Percentiles rank a stretch among this genome's conserved stretches.
These are phyloP conservation scores for Cicer yamashitae DNA, from an alignment of 306 rosid species.

Conservation along the genomic window DNA sequence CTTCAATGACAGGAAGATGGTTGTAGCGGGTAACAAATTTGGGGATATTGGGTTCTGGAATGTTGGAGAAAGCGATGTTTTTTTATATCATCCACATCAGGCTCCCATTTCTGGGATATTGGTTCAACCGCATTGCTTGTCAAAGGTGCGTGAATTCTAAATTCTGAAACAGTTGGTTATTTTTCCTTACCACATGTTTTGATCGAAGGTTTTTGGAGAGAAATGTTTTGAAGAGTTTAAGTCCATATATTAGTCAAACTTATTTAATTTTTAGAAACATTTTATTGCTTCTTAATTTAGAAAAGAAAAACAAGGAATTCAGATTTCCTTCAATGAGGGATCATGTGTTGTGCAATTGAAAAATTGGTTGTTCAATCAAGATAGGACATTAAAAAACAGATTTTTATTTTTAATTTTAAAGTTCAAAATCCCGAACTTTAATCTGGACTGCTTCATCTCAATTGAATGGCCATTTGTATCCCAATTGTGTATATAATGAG, in stretches of 20 bases:
- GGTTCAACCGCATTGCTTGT: conserved; percentile 61
- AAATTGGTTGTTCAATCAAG: too few relatives aligned
- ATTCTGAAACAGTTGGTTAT: neutral
- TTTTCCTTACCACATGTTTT: neutral
- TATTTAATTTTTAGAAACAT: neutral
- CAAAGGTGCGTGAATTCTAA: conserved; percentile 57
- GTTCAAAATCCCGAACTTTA: too few relatives aligned
- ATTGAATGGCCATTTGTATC: too few relatives aligned
- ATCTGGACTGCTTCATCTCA: too few relatives aligned
- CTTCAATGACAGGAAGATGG: conserved; percentile 56
- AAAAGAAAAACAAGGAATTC: neutral
- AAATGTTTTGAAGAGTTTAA: neutral
- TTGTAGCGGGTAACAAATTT: conserved; percentile 67
- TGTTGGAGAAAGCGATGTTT: conserved; percentile 53
- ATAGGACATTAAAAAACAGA: too few relatives aligned
- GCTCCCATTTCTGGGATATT: conserved; percentile 78
- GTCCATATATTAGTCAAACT: neutral
- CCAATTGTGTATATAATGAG: too few relatives aligned
- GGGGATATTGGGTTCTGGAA: conserved; percentile 89
- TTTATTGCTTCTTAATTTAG: neutral
- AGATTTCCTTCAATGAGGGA: too few relatives aligned
- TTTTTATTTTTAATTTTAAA: too few relatives aligned
- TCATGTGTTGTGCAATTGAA: too few relatives aligned
- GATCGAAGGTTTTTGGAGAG: neutral
- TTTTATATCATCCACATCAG: conserved; percentile 67